Base-by-base conservation (phyloP, 192 early-diverging fungal species). In the Backusella circina region DNA sequence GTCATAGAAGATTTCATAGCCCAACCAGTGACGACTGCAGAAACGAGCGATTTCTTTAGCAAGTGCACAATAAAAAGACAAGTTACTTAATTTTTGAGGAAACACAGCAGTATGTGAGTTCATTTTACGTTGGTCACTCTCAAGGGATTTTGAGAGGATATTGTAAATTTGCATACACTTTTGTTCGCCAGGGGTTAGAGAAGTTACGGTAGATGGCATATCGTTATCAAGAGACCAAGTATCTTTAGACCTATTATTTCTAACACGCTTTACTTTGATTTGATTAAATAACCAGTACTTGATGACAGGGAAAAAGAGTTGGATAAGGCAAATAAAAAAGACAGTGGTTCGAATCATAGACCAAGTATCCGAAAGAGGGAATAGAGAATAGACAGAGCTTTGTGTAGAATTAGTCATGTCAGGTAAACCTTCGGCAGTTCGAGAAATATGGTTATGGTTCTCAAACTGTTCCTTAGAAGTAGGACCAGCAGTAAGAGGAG, bases 1-100 rank as follows among this genome's bases (percentile, higher is more conserved):
- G 36, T 65, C 74, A 64, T 80, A 80, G 6, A 75, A 32, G 3
- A 80, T 75, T 38, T 80, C 79, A 26, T 76, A 67, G 15, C 74
- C 74, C 4, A 76, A 35, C 26, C 12, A 37, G 66, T 70, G 79
- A 23, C 79, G 74, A 61, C 50, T 10, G 21, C 66, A n/a, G 50
- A 80, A 73, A 13, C 79, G 70, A 31, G 47, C 21, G 10, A 71
- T 32, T 72, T 75, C 74, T 74, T 74, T 64, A 7, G 18, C 12
- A n/a, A 65, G 23, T 41, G 26, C 0, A 21, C 32, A 23, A 38
- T 68, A 68, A 35, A 54, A 77, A 21, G 16, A 64, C 15, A 21
- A 72, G 37, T 0, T 39, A 15, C n/a, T 44, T 16, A 16, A 74
- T 4, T 15, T 35, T 33, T 30, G 30, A 10, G 23, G 39, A 44